Conservation (phyloP, 345 rosid genomes). For the Eucalyptus decipiens region DNA sequence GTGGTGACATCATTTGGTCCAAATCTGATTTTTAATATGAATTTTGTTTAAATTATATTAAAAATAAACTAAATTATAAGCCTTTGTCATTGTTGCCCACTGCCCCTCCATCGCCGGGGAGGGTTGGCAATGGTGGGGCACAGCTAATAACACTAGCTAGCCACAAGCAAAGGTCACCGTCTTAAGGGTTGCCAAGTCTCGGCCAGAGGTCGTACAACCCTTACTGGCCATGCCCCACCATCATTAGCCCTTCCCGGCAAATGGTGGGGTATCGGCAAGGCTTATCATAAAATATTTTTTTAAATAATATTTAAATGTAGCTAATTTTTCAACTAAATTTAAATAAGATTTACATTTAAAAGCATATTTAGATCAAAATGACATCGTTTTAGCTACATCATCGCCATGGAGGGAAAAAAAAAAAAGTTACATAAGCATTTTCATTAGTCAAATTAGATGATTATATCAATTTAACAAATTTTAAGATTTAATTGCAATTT, state of each 20-base stretch:
- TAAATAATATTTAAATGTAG: too few relatives aligned
- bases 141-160: accelerated
- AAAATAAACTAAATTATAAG: too few relatives aligned
- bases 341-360: too few relatives aligned
- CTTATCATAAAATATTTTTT: too few relatives aligned
- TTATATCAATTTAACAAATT: too few relatives aligned
- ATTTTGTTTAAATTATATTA: too few relatives aligned
- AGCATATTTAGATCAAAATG: neutral
- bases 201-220: accelerated
- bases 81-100: accelerated
- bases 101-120: accelerated
- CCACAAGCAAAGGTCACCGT: neutral
- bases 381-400: accelerated
- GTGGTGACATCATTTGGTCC: accelerated
- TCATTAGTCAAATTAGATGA: too few relatives aligned
- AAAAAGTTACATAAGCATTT: neutral
- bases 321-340: too few relatives aligned
- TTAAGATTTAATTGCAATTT: too few relatives aligned
- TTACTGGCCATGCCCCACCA: neutral
- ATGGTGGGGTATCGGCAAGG: neutral
- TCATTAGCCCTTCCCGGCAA: neutral
- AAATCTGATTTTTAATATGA: too few relatives aligned
- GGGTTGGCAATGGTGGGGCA: neutral
- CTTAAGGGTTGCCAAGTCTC: too few relatives aligned
- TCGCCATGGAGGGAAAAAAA: too few relatives aligned